Conservation (phyloP, 176 grass and related monocot species). For the Melocanna baccifera region DNA sequence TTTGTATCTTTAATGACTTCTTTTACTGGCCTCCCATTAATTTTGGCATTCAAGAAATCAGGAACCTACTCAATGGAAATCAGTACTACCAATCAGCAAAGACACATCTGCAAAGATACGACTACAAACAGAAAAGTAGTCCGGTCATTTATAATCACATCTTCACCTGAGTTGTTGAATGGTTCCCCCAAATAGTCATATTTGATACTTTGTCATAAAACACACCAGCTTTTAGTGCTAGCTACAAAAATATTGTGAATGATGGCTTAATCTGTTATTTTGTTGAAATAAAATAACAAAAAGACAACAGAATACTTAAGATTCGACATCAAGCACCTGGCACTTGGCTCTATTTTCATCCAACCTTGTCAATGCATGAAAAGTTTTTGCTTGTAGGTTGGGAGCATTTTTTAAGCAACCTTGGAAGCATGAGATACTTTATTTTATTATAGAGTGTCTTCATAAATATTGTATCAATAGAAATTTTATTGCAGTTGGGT, state of each 20-base stretch:
- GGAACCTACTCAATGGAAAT: constrained; percentile 64
- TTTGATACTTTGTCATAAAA: constrained; percentile 99
- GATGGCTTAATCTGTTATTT: constrained; percentile 14
- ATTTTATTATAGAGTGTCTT: too few species aligned
- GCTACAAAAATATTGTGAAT: constrained; percentile 43
- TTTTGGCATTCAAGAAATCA: constrained; percentile 99
- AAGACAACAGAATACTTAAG: neutral
- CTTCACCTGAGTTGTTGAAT: constrained; percentile 95
- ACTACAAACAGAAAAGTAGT: neutral
- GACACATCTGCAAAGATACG: neutral
- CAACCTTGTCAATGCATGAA: constrained; percentile 85
- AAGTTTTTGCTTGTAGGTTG: constrained; percentile 78
- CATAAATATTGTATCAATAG: too few species aligned
- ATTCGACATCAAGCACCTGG: constrained; percentile 50
- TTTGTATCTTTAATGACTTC: constrained; percentile 82
- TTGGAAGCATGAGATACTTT: too few species aligned
- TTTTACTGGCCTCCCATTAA: constrained; percentile 65
- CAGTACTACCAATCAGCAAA: neutral
- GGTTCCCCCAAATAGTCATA: constrained; percentile 97
- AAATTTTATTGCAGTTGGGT: too few species aligned
- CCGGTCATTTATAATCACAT: constrained; percentile 8
- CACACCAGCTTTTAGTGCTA: constrained; percentile 92
- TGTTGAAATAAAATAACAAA: constrained; percentile 13
- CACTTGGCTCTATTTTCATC: constrained; percentile 99
- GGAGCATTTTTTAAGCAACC: constrained; percentile 97